A percentile compares a stretch with the other conserved stretches of the same genome.
phyloP scores from a whole-genome alignment of 345 rosid species.

The Moringa oleifera region DNA sequence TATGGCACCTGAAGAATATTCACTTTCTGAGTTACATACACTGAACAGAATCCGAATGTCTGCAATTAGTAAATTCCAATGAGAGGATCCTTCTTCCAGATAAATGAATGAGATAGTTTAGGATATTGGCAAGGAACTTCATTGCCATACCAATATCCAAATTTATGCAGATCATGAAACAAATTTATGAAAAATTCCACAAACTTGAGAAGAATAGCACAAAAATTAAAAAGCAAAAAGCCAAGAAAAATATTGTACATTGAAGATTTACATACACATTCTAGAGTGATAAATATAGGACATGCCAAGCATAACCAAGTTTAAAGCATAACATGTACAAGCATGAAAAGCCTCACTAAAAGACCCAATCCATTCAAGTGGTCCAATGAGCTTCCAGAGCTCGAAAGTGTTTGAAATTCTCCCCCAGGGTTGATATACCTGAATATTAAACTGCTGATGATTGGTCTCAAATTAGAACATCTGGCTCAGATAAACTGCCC shows the following conservation, averaged over 20 bases:
- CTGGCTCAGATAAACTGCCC: conserved; percentile 64
- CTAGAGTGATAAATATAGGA: conserved; percentile 5
- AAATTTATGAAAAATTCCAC: conserved; percentile 12
- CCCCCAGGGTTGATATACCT: not conserved
- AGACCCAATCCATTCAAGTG: conserved; percentile 16
- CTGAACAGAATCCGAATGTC: no score
- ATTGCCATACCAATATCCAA: not conserved
- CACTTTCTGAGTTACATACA: no score
- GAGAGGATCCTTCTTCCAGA: no score
- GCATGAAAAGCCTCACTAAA: conserved; percentile 18
- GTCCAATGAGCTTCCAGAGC: conserved; percentile 8
- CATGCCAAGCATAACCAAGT: conserved; percentile 8
- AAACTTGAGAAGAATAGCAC: not conserved
- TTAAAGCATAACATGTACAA: conserved; percentile 19
- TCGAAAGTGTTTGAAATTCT: not conserved
- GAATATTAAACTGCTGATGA: not conserved
- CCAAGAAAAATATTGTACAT: not conserved
- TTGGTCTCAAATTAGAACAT: conserved; percentile 38
- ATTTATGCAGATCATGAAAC: not conserved
- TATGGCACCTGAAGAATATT: no score
- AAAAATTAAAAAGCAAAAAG: not conserved
- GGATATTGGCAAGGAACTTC: no score
- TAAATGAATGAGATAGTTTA: no score
- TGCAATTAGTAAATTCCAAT: no score
- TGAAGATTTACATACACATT: conserved; percentile 17